Base-by-base conservation (phyloP, 768 basidiomycete genomes). In the Dacryopinax spathularia region DNA sequence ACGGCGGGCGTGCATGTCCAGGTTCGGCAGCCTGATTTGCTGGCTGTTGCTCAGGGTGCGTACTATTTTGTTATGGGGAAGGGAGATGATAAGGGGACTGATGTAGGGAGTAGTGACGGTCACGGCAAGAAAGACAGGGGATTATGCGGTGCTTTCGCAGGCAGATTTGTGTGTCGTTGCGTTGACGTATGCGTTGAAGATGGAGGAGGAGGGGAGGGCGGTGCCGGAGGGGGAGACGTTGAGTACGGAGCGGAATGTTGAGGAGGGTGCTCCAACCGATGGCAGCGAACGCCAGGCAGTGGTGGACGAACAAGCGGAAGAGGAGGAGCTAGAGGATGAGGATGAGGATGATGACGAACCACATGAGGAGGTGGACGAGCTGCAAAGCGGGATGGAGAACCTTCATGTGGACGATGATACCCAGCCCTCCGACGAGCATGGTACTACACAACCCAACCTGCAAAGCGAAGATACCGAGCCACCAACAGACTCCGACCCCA, bases 71-170 rank as follows among this genome's bases (percentile, higher is more conserved):
- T 31, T 27, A 29, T 25, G 20, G 16, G 16, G 18, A 48, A 59
- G 6, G 33, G 43, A 13, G 27, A 16, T 22, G 33, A 33, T 44
- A 31, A 37, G 7, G 9, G 63, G 7, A 29, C 25, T 65, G 41
- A 20, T 10, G 18, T 3, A 10, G 13, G 3, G 9, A 12, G 10
- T 71, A 97, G 96, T 95, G 2, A 89, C 88, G 63, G 86, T 87
- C 66, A 86, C 85, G 74, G 91, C 96, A 2, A 95, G 92, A 79
- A 90, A 90, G 78, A 95, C 95, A 0, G 96, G 96, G 72, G 96
- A 99, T 75, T 94, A 92, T 72, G 78, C 89, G 41, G 94, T 92
- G 56, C 79, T 99, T 36, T 96, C 92, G 15, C 83, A 87, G 73
- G 81, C 93, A 15, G 96, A 99, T 84, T 73, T 99, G 39, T 86